A percentile compares a stretch with the other conserved stretches of the same genome.
phyloP scores from a whole-genome alignment of 441 rosid species.

The Gossypium armourianum region DNA sequence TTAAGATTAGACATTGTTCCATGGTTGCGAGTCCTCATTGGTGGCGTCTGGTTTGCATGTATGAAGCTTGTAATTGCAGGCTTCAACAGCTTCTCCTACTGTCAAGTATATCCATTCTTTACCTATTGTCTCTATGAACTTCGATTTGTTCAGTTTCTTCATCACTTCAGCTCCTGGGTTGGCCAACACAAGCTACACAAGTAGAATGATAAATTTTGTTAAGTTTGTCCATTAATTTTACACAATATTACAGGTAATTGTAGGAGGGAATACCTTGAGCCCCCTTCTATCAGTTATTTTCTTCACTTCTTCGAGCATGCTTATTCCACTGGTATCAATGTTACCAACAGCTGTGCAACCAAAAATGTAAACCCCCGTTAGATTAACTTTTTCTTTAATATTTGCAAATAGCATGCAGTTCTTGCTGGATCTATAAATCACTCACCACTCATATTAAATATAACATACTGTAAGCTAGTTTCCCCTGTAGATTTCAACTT shows the following conservation, averaged over 20 bases:
- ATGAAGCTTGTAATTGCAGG: slow-evolving; percentile 72
- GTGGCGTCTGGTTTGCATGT: slow-evolving; percentile 28
- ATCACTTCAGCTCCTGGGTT: slow-evolving; percentile 89
- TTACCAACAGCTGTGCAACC: slow-evolving; percentile 62
- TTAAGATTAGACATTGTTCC: slow-evolving; percentile 35
- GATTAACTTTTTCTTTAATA: neutral
- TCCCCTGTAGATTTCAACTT: slow-evolving; percentile 43
- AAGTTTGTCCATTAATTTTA: neutral
- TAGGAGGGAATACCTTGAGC: slow-evolving; percentile 39
- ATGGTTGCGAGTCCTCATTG: slow-evolving; percentile 30
- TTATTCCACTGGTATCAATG: slow-evolving; percentile 88
- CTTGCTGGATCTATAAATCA: neutral
- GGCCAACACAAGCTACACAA: slow-evolving; percentile 56
- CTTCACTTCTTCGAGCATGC: slow-evolving; percentile 80
- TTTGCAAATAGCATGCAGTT: neutral
- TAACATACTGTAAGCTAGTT: slow-evolving; percentile 53
- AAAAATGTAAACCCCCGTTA: neutral
- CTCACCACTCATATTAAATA: slow-evolving; percentile 68
- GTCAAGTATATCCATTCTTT: slow-evolving; percentile 70
- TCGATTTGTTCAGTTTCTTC: slow-evolving; percentile 76
- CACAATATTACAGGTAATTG: neutral
- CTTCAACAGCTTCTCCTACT: slow-evolving; percentile 78
- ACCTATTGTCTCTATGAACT: slow-evolving; percentile 53
- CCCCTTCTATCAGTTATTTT: slow-evolving; percentile 50
- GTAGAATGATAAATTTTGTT: neutral